Percentiles rank a stretch among this genome's conserved stretches.
Conservation (phyloP, 2,329 filamentous ascomycete species). For the Metarhizium robertsii region DNA sequence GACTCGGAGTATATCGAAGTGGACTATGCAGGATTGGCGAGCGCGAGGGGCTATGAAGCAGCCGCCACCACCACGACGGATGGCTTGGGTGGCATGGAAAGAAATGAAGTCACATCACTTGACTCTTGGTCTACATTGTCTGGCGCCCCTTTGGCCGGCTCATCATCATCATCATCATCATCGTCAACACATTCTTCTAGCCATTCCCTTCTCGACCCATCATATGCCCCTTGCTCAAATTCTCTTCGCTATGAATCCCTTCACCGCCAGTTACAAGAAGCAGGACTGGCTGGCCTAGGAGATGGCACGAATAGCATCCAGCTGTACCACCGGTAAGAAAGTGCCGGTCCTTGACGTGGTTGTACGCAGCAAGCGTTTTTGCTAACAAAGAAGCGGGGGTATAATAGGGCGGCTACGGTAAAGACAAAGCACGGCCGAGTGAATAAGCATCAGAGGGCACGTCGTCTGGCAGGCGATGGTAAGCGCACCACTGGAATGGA, state of each 20-base stretch:
- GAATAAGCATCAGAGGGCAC: background rate
- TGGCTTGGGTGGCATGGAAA: background rate
- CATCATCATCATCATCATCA: slow-evolving; percentile 3
- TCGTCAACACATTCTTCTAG: background rate
- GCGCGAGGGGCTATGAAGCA: background rate
- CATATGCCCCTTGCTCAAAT: background rate
- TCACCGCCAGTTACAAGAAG: slow-evolving; percentile 4
- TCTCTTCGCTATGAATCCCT: slow-evolving; percentile 2
- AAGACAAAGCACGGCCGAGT: background rate
- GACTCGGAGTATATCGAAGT: background rate
- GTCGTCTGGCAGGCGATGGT: background rate
- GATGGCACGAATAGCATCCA: background rate
- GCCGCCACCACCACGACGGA: background rate
- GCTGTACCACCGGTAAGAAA: slow-evolving; percentile 5
- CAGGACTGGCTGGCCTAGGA: slow-evolving; percentile 6
- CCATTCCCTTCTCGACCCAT: background rate
- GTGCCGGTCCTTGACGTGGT: background rate
- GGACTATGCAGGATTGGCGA: background rate
- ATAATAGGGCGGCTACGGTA: background rate
- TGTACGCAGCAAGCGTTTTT: background rate
- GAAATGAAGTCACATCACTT: background rate
- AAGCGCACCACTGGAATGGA: background rate
- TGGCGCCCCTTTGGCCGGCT: background rate
- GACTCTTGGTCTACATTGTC: background rate
- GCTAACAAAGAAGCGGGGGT: background rate